These are phyloP conservation scores for Sequoiadendron giganteum DNA, from an alignment of 75 land plant genomes.

Conservation along the genomic window DNA sequence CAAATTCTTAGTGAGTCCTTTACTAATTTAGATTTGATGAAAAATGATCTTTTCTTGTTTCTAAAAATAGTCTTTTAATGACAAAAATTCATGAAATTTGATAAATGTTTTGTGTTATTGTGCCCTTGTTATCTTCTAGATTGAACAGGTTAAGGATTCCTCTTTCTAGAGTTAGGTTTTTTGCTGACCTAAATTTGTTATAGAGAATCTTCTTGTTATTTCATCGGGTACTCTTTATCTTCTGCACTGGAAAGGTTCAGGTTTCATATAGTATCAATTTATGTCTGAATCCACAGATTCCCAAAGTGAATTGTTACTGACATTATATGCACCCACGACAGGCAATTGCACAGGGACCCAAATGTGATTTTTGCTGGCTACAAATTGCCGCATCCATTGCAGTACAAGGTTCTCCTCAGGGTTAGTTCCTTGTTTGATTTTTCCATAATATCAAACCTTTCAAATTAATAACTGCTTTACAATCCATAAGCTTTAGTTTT, in stretches of 20 bases:
- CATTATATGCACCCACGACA: slow-evolving; percentile 23
- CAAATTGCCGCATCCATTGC: slow-evolving; percentile 98
- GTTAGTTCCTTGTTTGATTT: slow-evolving; percentile 31
- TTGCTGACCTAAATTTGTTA: not conserved
- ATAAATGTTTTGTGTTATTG: not conserved
- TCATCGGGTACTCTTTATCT: not conserved
- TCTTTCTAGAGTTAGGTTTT: not conserved
- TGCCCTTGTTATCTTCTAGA: not conserved
- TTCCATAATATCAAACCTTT: not conserved
- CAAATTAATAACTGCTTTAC: not conserved
- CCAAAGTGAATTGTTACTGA: not conserved
- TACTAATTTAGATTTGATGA: not conserved
- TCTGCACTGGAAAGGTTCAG: not conserved
- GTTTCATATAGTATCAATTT: not conserved
- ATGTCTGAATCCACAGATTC: not conserved
- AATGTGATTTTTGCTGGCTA: slow-evolving; percentile 96
- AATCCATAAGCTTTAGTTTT: not conserved
- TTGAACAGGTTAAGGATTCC: not conserved
- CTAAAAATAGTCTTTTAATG: not conserved
- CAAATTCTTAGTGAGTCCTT: not conserved
- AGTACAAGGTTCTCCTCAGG: slow-evolving; percentile 91
- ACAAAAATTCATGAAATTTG: not conserved
- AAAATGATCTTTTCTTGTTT: not conserved
- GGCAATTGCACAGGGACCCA: slow-evolving; percentile 95
- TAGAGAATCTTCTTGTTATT: not conserved